A percentile compares a stretch with the other conserved stretches of the same genome.
These are phyloP conservation scores for Cercospora zeina DNA, from an alignment of 2,329 filamentous ascomycete species.

Conservation along the genomic window DNA sequence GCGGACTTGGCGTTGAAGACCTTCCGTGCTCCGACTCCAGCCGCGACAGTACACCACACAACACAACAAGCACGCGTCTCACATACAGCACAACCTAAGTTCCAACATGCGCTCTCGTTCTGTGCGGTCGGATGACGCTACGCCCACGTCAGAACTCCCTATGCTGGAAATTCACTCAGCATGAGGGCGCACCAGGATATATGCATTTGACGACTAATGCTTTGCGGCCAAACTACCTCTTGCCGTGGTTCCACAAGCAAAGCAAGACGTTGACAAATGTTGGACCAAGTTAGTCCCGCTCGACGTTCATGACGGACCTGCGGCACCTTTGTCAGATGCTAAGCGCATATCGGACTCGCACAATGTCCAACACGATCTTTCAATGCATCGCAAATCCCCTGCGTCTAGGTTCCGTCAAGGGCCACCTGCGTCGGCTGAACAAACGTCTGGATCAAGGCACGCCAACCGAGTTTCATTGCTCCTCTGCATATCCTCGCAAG, in stretches of 20 bases:
- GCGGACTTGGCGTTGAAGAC: background rate
- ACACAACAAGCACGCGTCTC: background rate
- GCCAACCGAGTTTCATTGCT: background rate
- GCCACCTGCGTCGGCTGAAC: background rate
- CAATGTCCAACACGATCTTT: background rate
- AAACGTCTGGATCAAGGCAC: background rate
- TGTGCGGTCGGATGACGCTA: background rate
- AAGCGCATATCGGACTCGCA: background rate
- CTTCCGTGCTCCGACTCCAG: background rate
- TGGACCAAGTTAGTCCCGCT: background rate
- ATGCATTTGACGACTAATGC: background rate
- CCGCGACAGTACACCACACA: background rate
- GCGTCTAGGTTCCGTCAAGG: too few species aligned
- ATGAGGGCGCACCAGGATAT: background rate
- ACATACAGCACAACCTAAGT: background rate
- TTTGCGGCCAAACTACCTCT: too few species aligned
- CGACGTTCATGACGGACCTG: background rate
- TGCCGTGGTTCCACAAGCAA: background rate
- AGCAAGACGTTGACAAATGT: background rate
- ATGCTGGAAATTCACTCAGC: background rate
- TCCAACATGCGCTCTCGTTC: background rate
- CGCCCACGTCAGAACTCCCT: background rate
- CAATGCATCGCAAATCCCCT: background rate
- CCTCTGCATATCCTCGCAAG: background rate
- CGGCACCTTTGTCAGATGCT: background rate